Conservation (phyloP, 768 basidiomycete species). For the Galerina sulciceps region DNA sequence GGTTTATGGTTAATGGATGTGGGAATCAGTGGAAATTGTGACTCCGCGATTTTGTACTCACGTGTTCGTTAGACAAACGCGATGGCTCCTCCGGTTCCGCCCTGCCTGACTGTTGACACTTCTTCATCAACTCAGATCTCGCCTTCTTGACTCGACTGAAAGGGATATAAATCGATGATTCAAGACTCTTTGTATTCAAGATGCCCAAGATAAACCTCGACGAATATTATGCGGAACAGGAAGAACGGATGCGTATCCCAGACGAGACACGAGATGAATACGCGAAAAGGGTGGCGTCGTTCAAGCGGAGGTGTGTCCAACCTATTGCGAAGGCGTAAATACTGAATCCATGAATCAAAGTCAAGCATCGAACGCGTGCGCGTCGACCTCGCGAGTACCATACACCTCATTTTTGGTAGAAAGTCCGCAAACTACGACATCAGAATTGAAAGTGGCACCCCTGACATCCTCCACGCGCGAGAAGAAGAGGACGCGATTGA, state of each 20-base stretch:
- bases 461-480: background rate
- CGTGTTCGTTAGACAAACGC: background rate
- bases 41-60: constrained; percentile 6
- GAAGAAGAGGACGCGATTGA: background rate
- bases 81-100: constrained; percentile 2
- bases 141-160: constrained; percentile 10
- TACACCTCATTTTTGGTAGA: constrained; percentile 4
- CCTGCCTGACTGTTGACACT: background rate
- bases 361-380: constrained; percentile 5
- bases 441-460: background rate
- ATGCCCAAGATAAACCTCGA: constrained; percentile 40
- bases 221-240: constrained; percentile 58
- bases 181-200: background rate
- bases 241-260: constrained; percentile 54
- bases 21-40: background rate
- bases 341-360: constrained; percentile 6
- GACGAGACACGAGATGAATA: constrained; percentile 58
- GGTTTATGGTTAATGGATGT: background rate
- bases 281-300: constrained; percentile 33
- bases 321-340: background rate
- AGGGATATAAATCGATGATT: background rate
- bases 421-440: background rate
- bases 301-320: constrained; percentile 22
- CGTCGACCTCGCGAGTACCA: constrained; percentile 16
- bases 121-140: constrained; percentile 7